Conservation (phyloP, 192 early-diverging fungal genomes). For the Glomus cerebriforme region DNA sequence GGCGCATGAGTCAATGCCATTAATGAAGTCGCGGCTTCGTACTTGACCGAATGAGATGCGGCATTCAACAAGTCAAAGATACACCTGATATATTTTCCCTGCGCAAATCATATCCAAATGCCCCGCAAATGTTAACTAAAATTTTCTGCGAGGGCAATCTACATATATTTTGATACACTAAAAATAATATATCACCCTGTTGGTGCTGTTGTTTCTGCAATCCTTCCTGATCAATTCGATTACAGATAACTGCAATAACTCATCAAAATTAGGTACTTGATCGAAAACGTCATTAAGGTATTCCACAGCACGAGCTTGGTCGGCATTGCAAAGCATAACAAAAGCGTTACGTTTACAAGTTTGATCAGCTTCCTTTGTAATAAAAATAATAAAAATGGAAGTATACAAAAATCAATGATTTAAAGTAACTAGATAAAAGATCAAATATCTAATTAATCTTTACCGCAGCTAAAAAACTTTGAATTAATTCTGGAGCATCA, state of each 20-base stretch:
- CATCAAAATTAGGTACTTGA: conserved; percentile 83
- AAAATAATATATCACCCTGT: conserved; percentile 63
- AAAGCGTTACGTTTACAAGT: conserved; percentile 93
- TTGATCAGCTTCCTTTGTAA: conserved; percentile 83
- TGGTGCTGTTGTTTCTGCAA: conserved; percentile 73
- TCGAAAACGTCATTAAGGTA: conserved; percentile 76
- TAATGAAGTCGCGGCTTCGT: conserved; percentile 94
- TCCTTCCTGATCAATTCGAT: conserved; percentile 96
- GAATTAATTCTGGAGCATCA: conserved; percentile 90
- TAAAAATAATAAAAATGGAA: neutral
- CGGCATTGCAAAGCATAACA: conserved; percentile 85
- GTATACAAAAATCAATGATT: neutral
- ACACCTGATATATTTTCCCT: conserved; percentile 91
- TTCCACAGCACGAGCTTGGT: conserved; percentile 76
- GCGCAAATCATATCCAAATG: neutral
- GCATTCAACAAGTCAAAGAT: conserved; percentile 85
- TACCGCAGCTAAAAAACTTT: conserved; percentile 62
- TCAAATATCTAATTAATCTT: neutral
- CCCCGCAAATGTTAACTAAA: neutral
- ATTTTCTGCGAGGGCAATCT: neutral
- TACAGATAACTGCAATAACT: conserved; percentile 88
- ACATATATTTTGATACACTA: neutral
- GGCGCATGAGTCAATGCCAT: conserved; percentile 85
- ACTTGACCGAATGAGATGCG: conserved; percentile 88
- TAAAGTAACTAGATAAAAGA: neutral